Base-by-base conservation (phyloP, 371 early-diverging fungal genomes). In the Antonospora locustae region DNA sequence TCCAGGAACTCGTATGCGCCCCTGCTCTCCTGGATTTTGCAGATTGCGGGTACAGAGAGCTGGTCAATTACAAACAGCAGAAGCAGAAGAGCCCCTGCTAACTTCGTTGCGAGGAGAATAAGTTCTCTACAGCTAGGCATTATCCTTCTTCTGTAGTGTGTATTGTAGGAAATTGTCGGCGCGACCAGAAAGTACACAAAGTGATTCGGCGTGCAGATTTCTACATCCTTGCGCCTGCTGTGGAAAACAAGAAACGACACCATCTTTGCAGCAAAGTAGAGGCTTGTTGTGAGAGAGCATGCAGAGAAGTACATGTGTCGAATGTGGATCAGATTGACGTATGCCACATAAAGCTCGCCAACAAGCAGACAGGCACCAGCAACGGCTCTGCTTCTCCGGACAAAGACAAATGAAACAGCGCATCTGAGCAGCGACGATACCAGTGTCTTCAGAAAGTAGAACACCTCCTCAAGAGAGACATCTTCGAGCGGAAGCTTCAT, bases 31-130 rank as follows among this genome's bases (percentile, higher is more conserved):
- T 43, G 19, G 2, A 58, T 39, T 30, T 55, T 47, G 37, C 55
- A 63, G 16, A 67, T 55, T n/a, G 56, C 40, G n/a, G 67, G 58
- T 4, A 67, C 48, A 27, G 63, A 44, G 48, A 59, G 59, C 37
- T 67, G 67, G 28, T 67, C 67, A 29, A 65, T 58, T 2, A 67
- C 48, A 54, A 67, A 49, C 3, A 62, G 29, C 29, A 67, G 56
- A 4, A 59, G 37, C 39, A 63, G 51, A 22, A 63, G 30, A 22
- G 45, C 44, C 11, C 38, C 1, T 4, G 52, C 20, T 19, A 58
- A 27, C 22, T 43, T 36, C 12, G 39, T n/a, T 12, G 47, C 2
- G 5, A 23, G 30, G 23, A 9, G 27, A 1, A 32, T 1, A 20
- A 66, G 45, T 24, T 20, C 32, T 22, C 16, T 55, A 20, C 14